Conservation (phyloP, 2,329 filamentous ascomycete genomes). For the Trichophyton verrucosum region DNA sequence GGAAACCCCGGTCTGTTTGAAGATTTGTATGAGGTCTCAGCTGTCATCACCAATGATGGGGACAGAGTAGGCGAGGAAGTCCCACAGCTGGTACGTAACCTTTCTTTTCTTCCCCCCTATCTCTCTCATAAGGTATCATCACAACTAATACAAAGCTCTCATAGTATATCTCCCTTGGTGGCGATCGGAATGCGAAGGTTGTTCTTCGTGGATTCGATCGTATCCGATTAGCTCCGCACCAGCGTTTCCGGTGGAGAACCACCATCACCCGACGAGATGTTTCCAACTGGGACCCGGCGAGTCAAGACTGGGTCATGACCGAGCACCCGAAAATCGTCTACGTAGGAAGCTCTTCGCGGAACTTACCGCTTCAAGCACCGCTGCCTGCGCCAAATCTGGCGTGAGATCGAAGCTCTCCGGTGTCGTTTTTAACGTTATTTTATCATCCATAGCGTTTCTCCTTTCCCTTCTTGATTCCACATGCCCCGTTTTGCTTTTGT, state of each 20-base stretch:
- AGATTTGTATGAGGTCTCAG: constrained; percentile 37
- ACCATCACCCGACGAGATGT: constrained; percentile 67
- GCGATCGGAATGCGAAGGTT: constrained; percentile 53
- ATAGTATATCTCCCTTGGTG: constrained; percentile 64
- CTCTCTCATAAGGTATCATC: background rate
- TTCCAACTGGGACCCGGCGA: constrained; percentile 67
- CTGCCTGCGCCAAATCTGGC: constrained; percentile 18
- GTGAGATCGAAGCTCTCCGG: background rate
- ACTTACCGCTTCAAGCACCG: constrained; percentile 37
- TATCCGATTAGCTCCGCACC: constrained; percentile 57
- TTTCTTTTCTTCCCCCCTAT: constrained; percentile 7
- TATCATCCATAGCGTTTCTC: background rate
- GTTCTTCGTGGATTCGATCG: constrained; percentile 72
- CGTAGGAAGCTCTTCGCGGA: constrained; percentile 48
- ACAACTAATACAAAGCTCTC: background rate
- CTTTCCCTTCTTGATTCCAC: background rate
- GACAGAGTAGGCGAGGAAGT: constrained; percentile 39
- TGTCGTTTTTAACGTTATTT: background rate
- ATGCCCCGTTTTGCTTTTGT: background rate
- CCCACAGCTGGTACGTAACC: constrained; percentile 34
- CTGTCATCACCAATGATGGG: constrained; percentile 42
- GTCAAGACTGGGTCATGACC: constrained; percentile 72
- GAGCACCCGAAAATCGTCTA: constrained; percentile 46
- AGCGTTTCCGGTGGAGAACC: constrained; percentile 52
- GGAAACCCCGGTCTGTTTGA: constrained; percentile 47